phyloP scores from a whole-genome alignment of 306 rosid species.

The Hippophae gyantsensis region DNA sequence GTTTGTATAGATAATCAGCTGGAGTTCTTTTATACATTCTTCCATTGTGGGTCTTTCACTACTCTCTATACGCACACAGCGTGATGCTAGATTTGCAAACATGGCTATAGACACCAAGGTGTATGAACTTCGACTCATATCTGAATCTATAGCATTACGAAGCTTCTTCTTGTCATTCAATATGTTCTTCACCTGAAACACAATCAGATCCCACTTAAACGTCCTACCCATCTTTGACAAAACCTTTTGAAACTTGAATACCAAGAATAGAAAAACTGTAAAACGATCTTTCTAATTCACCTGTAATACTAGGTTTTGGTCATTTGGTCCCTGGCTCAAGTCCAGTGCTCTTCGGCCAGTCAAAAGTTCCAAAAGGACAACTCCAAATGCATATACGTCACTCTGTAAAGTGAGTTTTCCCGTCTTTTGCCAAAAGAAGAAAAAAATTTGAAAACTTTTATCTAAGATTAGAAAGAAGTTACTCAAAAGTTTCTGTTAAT shows the following conservation, averaged over 20 bases:
- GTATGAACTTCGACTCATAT: slow-evolving; percentile 63
- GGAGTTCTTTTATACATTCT: slow-evolving; percentile 74
- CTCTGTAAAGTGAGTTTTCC: slow-evolving; percentile 94
- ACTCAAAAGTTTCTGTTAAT: too few species aligned
- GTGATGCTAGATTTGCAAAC: slow-evolving; percentile 90
- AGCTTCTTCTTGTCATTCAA: slow-evolving; percentile 72
- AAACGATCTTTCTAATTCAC: slow-evolving; percentile 18
- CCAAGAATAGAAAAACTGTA: neutral
- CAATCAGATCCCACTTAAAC: neutral
- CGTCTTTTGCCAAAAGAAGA: slow-evolving; percentile 44
- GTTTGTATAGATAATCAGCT: slow-evolving; percentile 54
- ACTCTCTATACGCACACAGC: slow-evolving; percentile 77
- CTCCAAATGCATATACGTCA: slow-evolving; percentile 95
- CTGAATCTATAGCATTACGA: slow-evolving; percentile 74
- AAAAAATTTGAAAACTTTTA: neutral
- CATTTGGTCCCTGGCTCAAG: slow-evolving; percentile 74
- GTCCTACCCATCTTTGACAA: neutral
- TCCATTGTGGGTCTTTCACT: slow-evolving; percentile 77
- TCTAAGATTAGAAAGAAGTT: too few species aligned
- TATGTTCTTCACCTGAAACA: slow-evolving; percentile 61
- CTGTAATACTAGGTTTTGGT: slow-evolving; percentile 92
- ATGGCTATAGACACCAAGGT: slow-evolving; percentile 67
- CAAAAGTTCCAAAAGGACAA: slow-evolving; percentile 93
- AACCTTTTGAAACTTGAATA: slow-evolving; percentile 2
- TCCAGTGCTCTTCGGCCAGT: slow-evolving; percentile 94